Evolutionary conservation across 1,284 basidiomycete species (phyloP).

Genomic region (Singerocomus inundabilis): DNA sequence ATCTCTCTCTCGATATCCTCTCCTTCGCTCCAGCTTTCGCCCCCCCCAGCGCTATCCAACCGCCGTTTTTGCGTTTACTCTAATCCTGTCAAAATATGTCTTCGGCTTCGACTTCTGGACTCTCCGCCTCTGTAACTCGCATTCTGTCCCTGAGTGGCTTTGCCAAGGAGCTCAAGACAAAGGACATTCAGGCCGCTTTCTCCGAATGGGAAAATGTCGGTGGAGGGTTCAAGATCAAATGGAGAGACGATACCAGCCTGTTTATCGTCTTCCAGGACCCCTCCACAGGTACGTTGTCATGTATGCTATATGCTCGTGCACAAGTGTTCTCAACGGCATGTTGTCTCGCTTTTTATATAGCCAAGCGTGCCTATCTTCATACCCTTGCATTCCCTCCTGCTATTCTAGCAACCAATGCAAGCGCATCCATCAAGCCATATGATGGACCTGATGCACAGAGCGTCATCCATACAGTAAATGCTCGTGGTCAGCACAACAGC

Average conservation of each 20-base stretch:
- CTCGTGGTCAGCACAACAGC: constrained; percentile 62
- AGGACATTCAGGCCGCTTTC: constrained; percentile 92
- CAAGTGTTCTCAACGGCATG: background rate
- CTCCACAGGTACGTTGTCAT: constrained; percentile 63
- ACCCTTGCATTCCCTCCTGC: constrained; percentile 81
- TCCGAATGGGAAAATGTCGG: constrained; percentile 83
- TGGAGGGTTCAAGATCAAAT: constrained; percentile 98
- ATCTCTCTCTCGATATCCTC: constrained; percentile 17
- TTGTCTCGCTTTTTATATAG: constrained; percentile 36
- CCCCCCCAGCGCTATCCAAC: background rate
- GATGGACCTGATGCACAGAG: constrained; percentile 90
- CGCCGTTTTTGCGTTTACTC: constrained; percentile 7
- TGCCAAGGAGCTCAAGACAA: constrained; percentile 93
- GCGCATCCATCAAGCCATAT: constrained; percentile 80
- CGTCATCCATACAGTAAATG: constrained; percentile 87
- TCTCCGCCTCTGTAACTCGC: constrained; percentile 93
- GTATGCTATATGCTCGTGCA: background rate
- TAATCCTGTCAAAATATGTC: constrained; percentile 39
- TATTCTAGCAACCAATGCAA: constrained; percentile 59
- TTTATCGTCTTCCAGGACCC: constrained; percentile 93
- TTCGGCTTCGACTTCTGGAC: constrained; percentile 61
- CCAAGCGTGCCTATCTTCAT: constrained; percentile 92
- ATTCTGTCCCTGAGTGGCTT: constrained; percentile 93
- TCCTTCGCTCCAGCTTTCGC: constrained; percentile 3
- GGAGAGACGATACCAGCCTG: constrained; percentile 95